Conservation (phyloP, 2,329 filamentous ascomycete species). For the Plenodomus tracheiphilus region DNA sequence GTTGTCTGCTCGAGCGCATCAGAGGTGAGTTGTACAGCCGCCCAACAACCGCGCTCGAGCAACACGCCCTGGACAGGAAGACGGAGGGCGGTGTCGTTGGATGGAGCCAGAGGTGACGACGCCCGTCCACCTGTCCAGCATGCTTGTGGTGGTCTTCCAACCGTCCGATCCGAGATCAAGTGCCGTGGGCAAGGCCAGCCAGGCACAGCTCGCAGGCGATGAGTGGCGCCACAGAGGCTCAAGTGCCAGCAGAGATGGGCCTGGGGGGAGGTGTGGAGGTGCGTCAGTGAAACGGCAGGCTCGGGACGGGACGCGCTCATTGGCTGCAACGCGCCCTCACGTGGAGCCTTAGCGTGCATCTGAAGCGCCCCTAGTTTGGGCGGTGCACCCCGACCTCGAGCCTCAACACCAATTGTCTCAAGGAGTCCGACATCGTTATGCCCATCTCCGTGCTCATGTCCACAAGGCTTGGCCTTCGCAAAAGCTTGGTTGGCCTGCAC, state of each 20-base stretch:
- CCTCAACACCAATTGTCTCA: slow-evolving; percentile 47
- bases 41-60: slow-evolving; percentile 1
- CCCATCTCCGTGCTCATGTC: slow-evolving; percentile 14
- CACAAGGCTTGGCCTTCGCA: slow-evolving; percentile 12
- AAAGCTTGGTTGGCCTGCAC: slow-evolving; percentile 31
- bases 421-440: slow-evolving; percentile 36
- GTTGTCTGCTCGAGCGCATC: background rate
- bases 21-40: background rate
- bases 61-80: slow-evolving; percentile 5
- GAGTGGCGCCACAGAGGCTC: slow-evolving; percentile 9
- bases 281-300: slow-evolving; percentile 18
- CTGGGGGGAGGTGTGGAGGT: slow-evolving; percentile 6
- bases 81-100: background rate
- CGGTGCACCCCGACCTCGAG: slow-evolving; percentile 19
- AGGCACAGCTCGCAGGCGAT: background rate
- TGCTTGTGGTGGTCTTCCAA: slow-evolving; percentile 9
- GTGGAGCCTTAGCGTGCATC: slow-evolving; percentile 11
- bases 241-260: slow-evolving; percentile 10
- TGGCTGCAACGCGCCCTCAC: slow-evolving; percentile 13
- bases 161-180: background rate
- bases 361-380: slow-evolving; percentile 34
- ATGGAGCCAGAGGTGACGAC: slow-evolving; percentile 7
- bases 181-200: background rate
- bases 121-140: slow-evolving; percentile 10
- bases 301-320: slow-evolving; percentile 16